phyloP scores from a whole-genome alignment of 2,329 filamentous ascomycete species.

The Trematosphaeria pertusa region DNA sequence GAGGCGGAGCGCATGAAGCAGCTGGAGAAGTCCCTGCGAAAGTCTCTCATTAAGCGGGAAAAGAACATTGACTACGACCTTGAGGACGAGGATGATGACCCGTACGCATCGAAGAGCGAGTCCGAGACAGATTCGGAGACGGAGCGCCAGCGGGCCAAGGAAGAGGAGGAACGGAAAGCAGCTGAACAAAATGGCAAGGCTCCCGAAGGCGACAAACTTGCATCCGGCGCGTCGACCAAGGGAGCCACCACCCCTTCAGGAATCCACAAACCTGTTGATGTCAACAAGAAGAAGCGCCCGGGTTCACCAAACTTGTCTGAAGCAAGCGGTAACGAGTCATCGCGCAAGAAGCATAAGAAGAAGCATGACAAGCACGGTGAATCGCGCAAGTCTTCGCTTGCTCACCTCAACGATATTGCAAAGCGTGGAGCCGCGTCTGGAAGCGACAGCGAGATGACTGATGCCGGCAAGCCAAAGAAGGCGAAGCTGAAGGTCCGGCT shows the following conservation, averaged over 20 bases:
- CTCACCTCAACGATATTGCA: slow-evolving; percentile 26
- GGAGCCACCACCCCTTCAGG: slow-evolving; percentile 73
- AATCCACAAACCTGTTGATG: slow-evolving; percentile 58
- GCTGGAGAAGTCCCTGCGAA: slow-evolving; percentile 78
- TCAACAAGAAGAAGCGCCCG: slow-evolving; percentile 75
- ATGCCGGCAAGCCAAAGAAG: slow-evolving; percentile 67
- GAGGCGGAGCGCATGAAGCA: slow-evolving; percentile 73
- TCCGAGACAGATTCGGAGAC: slow-evolving; percentile 64
- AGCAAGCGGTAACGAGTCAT: slow-evolving; percentile 88
- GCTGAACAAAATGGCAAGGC: slow-evolving; percentile 55
- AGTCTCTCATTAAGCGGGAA: slow-evolving; percentile 83
- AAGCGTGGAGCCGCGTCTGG: slow-evolving; percentile 62
- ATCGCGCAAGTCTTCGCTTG: slow-evolving; percentile 34
- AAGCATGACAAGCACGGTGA: slow-evolving; percentile 37
- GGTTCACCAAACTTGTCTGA: slow-evolving; percentile 89
- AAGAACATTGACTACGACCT: slow-evolving; percentile 90
- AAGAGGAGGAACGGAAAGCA: slow-evolving; percentile 60
- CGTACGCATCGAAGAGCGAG: slow-evolving; percentile 40
- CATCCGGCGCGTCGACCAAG: slow-evolving; percentile 69
- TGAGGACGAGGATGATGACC: slow-evolving; percentile 69
- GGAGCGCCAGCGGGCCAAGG: slow-evolving; percentile 66
- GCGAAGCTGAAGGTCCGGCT: slow-evolving; percentile 62
- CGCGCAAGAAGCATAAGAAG: slow-evolving; percentile 71
- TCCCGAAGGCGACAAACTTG: slow-evolving; percentile 52
- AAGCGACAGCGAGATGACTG: slow-evolving; percentile 76